Evolutionary conservation across 108 stramenopile genomes (phyloP).

Genomic region (Nitzschia sp.): DNA sequence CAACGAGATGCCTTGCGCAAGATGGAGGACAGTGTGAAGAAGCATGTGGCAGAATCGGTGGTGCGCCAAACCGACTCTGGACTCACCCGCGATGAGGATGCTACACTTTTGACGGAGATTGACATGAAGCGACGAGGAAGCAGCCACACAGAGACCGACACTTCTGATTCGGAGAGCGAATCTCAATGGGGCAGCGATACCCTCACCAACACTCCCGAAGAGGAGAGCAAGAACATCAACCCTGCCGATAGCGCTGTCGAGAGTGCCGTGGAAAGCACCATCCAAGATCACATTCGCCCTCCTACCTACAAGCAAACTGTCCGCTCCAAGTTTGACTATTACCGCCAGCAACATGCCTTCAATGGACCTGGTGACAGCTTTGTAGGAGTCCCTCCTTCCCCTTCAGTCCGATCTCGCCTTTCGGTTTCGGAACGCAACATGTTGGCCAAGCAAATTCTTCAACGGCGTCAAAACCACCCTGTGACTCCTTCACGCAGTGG

Average conservation of each 20-base stretch:
- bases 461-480: background rate
- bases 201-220: background rate
- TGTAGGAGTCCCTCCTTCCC: background rate
- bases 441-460: slow-evolving; percentile 1
- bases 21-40: slow-evolving; percentile 12
- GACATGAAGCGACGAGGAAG: background rate
- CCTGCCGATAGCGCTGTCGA: background rate
- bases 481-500: background rate
- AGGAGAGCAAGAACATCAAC: background rate
- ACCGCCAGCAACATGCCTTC: slow-evolving; percentile 14
- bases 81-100: slow-evolving; percentile 12
- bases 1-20: slow-evolving; percentile 10
- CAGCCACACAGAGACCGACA: background rate
- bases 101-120: slow-evolving; percentile 1
- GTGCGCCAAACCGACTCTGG: background rate
- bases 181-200: background rate
- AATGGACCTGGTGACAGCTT: background rate
- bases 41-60: background rate
- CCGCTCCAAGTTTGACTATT: slow-evolving; percentile 19
- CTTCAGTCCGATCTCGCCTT: background rate
- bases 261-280: background rate
- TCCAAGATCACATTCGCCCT: slow-evolving; percentile 1
- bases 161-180: background rate
- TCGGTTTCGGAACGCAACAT: background rate
- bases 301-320: slow-evolving; percentile 9